Conservation (phyloP, 495 filamentous ascomycete species). For the Trichodelitschia bisporula region DNA sequence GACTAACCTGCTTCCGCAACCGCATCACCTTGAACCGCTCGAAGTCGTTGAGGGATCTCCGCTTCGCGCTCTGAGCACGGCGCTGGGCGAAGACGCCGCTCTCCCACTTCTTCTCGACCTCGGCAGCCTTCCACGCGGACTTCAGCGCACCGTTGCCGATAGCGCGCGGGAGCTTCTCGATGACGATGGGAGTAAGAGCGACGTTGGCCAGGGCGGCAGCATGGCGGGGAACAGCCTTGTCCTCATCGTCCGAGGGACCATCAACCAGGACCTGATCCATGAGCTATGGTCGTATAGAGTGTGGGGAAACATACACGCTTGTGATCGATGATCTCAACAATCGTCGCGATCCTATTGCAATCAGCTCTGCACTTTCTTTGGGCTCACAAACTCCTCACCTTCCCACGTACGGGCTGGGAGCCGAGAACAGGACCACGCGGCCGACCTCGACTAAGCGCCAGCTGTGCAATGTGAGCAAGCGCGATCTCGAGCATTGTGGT, state of each 20-base stretch:
- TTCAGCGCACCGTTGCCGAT: conserved; percentile 61
- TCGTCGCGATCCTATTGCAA: conserved; percentile 63
- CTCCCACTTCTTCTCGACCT: conserved; percentile 77
- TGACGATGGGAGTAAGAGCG: conserved; percentile 73
- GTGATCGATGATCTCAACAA: conserved; percentile 99
- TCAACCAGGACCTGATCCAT: conserved; percentile 94
- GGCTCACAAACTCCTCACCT: too few relatives aligned
- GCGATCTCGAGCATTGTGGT: too few relatives aligned
- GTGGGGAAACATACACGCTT: conserved; percentile 65
- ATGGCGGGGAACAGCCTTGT: conserved; percentile 62
- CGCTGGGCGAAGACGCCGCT: conserved; percentile 78
- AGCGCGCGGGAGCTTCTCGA: conserved; percentile 67
- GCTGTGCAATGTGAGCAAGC: too few relatives aligned
- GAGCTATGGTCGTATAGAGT: too few relatives aligned
- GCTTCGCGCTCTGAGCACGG: conserved; percentile 54
- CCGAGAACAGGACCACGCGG: conserved; percentile 71
- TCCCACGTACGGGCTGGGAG: too few relatives aligned
- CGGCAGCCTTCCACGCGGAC: conserved; percentile 62
- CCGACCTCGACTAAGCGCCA: conserved; percentile 95
- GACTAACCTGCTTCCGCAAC: conserved; percentile 79
- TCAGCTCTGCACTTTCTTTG: too few relatives aligned
- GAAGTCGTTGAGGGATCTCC: conserved; percentile 84
- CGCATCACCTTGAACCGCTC: conserved; percentile 98
- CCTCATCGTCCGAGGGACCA: conserved; percentile 50
- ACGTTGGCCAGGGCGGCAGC: conserved; percentile 51